These are phyloP conservation scores for Aureobasidium sp. DNA, from an alignment of 2,329 filamentous ascomycete genomes.

Conservation along the genomic window DNA sequence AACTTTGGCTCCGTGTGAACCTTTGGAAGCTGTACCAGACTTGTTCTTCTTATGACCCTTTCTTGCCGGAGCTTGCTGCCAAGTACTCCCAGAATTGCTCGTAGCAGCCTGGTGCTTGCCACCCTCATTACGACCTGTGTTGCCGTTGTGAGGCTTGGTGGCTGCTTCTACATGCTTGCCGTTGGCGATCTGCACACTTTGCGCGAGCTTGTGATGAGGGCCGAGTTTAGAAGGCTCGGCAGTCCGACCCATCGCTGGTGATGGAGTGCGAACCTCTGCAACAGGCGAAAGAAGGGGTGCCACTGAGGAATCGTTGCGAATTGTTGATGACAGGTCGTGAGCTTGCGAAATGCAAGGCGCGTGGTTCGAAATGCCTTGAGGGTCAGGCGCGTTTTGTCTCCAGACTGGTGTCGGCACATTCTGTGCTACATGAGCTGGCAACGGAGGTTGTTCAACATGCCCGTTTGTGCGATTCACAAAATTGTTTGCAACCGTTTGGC, in stretches of 20 bases:
- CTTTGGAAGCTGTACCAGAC: constrained; percentile 19
- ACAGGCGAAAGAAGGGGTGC: constrained; percentile 59
- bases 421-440: constrained; percentile 5
- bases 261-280: constrained; percentile 65
- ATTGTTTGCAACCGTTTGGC: background rate
- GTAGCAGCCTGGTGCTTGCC: constrained; percentile 6
- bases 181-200: constrained; percentile 26
- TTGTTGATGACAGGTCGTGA: background rate
- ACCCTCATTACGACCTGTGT: background rate
- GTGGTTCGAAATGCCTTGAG: constrained; percentile 2
- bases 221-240: constrained; percentile 33
- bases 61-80: constrained; percentile 25
- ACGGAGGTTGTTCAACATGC: background rate
- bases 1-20: constrained; percentile 18
- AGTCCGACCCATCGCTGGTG: constrained; percentile 55
- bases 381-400: background rate
- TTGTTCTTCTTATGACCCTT: constrained; percentile 32
- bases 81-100: constrained; percentile 15
- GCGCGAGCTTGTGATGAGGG: constrained; percentile 16
- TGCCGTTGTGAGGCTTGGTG: constrained; percentile 6
- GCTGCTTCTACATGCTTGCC: constrained; percentile 21
- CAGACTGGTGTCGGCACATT: constrained; percentile 2
- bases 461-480: background rate
- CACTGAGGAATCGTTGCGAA: background rate
- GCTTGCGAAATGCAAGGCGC: background rate